Evolutionary conservation across 139 green algal genomes (phyloP).

Genomic region (Coelastrella sp.): DNA sequence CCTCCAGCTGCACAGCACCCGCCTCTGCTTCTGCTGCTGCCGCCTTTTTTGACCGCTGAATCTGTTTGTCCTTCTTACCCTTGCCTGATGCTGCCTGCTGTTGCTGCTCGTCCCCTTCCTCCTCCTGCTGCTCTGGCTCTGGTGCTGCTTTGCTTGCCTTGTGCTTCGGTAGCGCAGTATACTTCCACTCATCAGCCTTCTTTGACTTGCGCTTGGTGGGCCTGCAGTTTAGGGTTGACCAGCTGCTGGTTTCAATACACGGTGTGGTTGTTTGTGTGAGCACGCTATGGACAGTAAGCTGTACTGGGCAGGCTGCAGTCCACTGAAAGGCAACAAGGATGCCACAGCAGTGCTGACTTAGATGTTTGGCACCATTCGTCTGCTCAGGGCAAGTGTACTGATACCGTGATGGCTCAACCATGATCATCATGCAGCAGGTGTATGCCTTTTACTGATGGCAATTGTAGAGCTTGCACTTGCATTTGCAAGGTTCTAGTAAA

Average conservation of each 20-base stretch:
- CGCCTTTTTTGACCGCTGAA: not conserved
- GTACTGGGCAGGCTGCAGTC: too few relatives aligned
- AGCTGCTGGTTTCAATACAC: too few relatives aligned
- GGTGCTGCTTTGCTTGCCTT: not conserved
- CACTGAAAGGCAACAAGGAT: too few relatives aligned
- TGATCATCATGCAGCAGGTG: too few relatives aligned
- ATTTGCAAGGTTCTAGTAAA: too few relatives aligned
- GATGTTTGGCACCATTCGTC: not conserved
- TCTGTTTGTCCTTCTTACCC: not conserved
- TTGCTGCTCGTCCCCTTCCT: not conserved
- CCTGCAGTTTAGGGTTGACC: not conserved
- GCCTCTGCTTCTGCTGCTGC: not conserved
- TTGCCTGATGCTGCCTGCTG: conserved; percentile 2
- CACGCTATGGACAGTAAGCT: too few relatives aligned
- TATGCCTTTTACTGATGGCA: too few relatives aligned
- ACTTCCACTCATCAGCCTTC: conserved; percentile 6
- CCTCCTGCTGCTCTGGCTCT: not conserved
- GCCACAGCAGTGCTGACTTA: too few relatives aligned
- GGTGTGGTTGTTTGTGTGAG: too few relatives aligned
- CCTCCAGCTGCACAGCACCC: not conserved
- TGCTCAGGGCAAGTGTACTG: too few relatives aligned
- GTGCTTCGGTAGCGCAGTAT: not conserved
- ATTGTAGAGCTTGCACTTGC: too few relatives aligned
- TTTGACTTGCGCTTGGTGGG: not conserved
- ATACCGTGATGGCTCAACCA: too few relatives aligned